These are phyloP conservation scores for Penicillium sclerotigenum DNA, from an alignment of 2,329 filamentous ascomycete species.

Conservation along the genomic window DNA sequence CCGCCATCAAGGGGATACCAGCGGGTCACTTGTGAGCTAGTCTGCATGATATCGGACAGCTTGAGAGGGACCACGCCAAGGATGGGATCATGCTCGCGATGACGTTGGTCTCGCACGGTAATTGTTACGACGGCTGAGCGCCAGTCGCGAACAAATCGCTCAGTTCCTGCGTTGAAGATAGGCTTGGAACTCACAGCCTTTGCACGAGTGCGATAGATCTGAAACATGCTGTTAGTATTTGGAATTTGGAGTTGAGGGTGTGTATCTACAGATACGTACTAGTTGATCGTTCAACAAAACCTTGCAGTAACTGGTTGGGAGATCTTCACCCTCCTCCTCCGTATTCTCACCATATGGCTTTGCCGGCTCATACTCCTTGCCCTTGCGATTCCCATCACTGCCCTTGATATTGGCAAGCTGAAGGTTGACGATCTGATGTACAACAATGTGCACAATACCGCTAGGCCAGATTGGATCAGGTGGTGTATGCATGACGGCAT, in stretches of 20 bases:
- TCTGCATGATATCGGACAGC: constrained; percentile 81
- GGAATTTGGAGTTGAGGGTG: no score
- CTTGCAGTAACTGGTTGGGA: constrained; percentile 92
- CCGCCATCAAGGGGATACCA: constrained; percentile 98
- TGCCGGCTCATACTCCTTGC: constrained; percentile 84
- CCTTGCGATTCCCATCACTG: constrained; percentile 74
- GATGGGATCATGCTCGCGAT: constrained; percentile 91
- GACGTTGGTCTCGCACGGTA: constrained; percentile 81
- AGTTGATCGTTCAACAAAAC: constrained; percentile 86
- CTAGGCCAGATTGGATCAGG: constrained; percentile 96
- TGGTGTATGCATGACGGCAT: constrained; percentile 83
- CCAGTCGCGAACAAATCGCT: constrained; percentile 92
- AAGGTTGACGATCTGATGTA: constrained; percentile 93
- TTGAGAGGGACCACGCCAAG: constrained; percentile 88
- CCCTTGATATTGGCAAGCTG: constrained; percentile 90
- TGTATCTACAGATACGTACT: constrained; percentile 39
- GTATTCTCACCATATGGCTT: constrained; percentile 79
- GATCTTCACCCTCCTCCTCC: constrained; percentile 72
- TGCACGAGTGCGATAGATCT: constrained; percentile 85
- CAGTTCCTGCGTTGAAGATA: constrained; percentile 95
- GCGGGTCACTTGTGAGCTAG: constrained; percentile 77
- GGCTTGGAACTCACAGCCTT: constrained; percentile 93
- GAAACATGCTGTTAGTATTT: constrained; percentile 10
- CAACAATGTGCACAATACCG: constrained; percentile 77
- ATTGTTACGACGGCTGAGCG: constrained; percentile 80